These are phyloP conservation scores for Podospora comata DNA, from an alignment of 495 filamentous ascomycete species.

Conservation along the genomic window DNA sequence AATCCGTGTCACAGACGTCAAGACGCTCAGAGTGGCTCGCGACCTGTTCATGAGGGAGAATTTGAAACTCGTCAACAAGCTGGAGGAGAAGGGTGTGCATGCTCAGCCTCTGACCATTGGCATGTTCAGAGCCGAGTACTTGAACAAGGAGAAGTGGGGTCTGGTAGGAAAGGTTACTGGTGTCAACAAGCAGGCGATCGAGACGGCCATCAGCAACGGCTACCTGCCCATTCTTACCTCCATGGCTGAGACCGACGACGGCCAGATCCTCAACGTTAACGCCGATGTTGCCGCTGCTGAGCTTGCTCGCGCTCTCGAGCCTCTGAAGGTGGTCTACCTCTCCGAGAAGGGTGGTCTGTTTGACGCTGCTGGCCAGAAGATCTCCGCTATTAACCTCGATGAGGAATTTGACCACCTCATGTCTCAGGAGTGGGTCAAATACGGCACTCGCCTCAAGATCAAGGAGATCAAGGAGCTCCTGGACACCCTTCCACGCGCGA, in stretches of 20 bases:
- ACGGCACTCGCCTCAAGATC: constrained; percentile 96
- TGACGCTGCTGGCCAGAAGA: constrained; percentile 92
- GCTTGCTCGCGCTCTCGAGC: constrained; percentile 82
- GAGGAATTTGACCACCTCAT: constrained; percentile 96
- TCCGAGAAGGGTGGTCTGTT: constrained; percentile 97
- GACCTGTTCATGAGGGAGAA: constrained; percentile 96
- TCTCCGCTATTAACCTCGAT: constrained; percentile 95
- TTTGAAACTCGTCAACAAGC: constrained; percentile 85
- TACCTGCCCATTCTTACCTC: constrained; percentile 94
- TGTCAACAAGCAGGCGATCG: constrained; percentile 87
- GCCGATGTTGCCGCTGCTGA: constrained; percentile 96
- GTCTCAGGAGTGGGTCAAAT: constrained; percentile 93
- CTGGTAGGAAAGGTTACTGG: constrained; percentile 92
- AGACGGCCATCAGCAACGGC: constrained; percentile 86
- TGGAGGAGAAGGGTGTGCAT: constrained; percentile 87
- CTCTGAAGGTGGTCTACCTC: constrained; percentile 96
- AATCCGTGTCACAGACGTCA: constrained; percentile 92
- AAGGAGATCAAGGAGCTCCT: constrained; percentile 96
- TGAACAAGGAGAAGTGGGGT: constrained; percentile 92
- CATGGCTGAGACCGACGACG: constrained; percentile 91
- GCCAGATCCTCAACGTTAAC: constrained; percentile 96
- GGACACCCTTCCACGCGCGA: constrained; percentile 79
- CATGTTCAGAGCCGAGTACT: constrained; percentile 91
- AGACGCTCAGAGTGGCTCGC: constrained; percentile 85
- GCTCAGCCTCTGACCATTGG: constrained; percentile 90